Evolutionary conservation across 306 rosid species (phyloP), one percentile per base, ranked within the genome.

Genomic region (Quercus berberidifolia): DNA sequence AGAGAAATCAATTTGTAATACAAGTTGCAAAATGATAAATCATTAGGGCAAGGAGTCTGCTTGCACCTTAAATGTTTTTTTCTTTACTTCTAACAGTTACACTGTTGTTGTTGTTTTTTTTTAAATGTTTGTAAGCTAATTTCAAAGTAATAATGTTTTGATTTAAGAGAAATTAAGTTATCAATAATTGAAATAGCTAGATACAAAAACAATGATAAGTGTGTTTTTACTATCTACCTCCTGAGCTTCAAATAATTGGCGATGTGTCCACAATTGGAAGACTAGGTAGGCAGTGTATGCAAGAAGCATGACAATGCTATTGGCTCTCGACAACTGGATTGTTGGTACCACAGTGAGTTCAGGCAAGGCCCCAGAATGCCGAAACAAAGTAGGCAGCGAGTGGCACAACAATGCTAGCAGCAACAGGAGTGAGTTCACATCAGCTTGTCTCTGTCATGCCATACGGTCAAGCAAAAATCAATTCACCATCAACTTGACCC

Each of bases 181-280:
- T 49, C 13, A 49, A 49, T 49, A 10, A 49, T 49, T 12, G 13
- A 49, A 49, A 49, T 11, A 38, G 11, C 46, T 38, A 38, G 46
- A 38, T 38, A 38, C 46, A 38, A 38, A 38, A 2, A 7, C 46
- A 38, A 38, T 38, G 46, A 26, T 23, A 63, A 14, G 2, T 49
- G 1, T 12, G 54, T 4, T 5, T 4, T 6, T 26, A 13, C 14
- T 19, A 25, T 78, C 21, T 89, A 94, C 95, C 75, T 75, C 94
- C 31, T 79, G 85, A 4, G 94, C 85, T 87, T 93, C 98, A 69
- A 93, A 95, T 49, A 91, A 58, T 71, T 86, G 75, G 56, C 97
- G 87, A 74, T 95, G 97, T 9, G 98, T 93, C 89, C 90, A 90
- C n/a, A 95, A 71, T 63, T 95, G 99, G 82, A 95, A 93, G 78